Evolutionary conservation across 306 rosid species (phyloP).

Genomic region (Trifolium dubium): DNA sequence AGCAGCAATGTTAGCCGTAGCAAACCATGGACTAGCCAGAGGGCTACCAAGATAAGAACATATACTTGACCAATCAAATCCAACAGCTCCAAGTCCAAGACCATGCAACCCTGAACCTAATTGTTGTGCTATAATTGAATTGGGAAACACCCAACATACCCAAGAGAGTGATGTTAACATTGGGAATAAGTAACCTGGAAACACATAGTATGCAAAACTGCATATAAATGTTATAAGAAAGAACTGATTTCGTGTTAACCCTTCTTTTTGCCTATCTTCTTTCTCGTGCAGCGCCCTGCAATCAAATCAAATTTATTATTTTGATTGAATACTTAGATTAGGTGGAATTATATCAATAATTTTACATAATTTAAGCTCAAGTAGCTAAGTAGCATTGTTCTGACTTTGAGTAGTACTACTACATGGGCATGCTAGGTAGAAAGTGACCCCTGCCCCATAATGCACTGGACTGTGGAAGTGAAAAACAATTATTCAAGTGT

Average conservation of each 20-base stretch:
- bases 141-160: constrained; percentile 81
- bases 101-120: constrained; percentile 83
- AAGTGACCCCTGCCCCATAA: neutral
- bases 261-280: constrained; percentile 64
- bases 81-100: constrained; percentile 74
- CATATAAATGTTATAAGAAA: constrained; percentile 71
- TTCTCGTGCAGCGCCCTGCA: constrained; percentile 84
- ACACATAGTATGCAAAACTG: constrained; percentile 75
- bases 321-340: neutral
- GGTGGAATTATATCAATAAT: neutral
- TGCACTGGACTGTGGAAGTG: neutral
- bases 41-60: constrained; percentile 85
- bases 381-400: neutral
- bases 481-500: neutral
- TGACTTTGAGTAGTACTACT: neutral
- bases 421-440: neutral
- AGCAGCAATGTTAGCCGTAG: constrained; percentile 77
- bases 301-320: constrained; percentile 22
- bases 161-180: constrained; percentile 77
- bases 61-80: constrained; percentile 82
- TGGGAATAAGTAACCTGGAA: constrained; percentile 80
- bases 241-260: constrained; percentile 66
- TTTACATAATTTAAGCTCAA: neutral
- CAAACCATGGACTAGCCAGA: constrained; percentile 93
- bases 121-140: constrained; percentile 71